Conservation (phyloP, 2,329 filamentous ascomycete species). For the Apiospora koreana region DNA sequence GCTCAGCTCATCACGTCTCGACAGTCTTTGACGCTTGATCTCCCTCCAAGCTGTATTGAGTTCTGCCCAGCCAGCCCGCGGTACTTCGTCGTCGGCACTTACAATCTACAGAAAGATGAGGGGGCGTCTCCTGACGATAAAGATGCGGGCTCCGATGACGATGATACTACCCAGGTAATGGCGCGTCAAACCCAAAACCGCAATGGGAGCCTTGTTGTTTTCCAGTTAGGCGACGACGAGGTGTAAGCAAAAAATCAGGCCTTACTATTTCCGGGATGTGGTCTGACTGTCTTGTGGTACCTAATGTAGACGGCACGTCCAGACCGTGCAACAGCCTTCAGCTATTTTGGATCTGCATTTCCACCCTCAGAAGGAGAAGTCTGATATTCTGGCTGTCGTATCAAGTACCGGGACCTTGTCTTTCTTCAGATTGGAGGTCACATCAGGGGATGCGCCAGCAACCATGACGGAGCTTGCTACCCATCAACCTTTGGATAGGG, state of each 20-base stretch:
- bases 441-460: constrained; percentile 14
- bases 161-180: constrained; percentile 24
- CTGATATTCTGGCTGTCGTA: constrained; percentile 68
- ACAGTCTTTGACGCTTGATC: constrained; percentile 56
- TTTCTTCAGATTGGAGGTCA: constrained; percentile 55
- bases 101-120: constrained; percentile 63
- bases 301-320: constrained; percentile 50
- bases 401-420: constrained; percentile 74
- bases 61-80: constrained; percentile 65
- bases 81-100: constrained; percentile 81
- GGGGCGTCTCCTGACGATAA: constrained; percentile 19
- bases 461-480: constrained; percentile 40
- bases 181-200: constrained; percentile 56
- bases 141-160: constrained; percentile 20
- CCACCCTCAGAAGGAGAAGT: constrained; percentile 49
- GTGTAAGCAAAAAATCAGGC: constrained; percentile 51
- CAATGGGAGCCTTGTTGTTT: constrained; percentile 73
- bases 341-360: constrained; percentile 89
- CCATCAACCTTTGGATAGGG: constrained; percentile 50
- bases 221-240: constrained; percentile 51
- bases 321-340: constrained; percentile 64
- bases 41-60: constrained; percentile 78
- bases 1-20: constrained; percentile 37
- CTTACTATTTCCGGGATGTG: constrained; percentile 12
- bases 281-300: constrained; percentile 19